phyloP scores from a whole-genome alignment of 2,329 filamentous ascomycete genomes.

The Aureobasidium lini region DNA sequence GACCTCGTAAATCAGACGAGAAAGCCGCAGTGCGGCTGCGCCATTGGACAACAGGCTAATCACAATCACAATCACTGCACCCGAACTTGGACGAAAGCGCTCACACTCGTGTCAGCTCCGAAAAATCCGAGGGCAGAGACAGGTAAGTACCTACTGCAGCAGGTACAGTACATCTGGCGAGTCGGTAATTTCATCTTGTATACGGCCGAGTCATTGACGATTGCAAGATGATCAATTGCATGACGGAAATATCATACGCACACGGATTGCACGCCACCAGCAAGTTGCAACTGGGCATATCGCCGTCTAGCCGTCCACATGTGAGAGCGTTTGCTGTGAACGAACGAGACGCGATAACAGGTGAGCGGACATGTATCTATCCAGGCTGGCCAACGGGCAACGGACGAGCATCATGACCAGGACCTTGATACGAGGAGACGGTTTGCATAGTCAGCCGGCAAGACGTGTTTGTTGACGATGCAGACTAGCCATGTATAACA shows the following conservation, averaged over 20 bases:
- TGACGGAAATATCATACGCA: neutral
- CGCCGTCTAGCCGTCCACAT: constrained; percentile 4
- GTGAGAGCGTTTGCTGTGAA: constrained; percentile 10
- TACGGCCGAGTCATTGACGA: constrained; percentile 11
- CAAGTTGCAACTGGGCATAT: neutral
- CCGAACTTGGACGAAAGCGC: neutral
- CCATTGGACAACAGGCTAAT: neutral
- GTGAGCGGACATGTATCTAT: constrained; percentile 11
- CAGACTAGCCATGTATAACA: constrained; percentile 7
- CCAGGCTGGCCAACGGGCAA: constrained; percentile 9
- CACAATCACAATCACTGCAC: constrained; percentile 5
- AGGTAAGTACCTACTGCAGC: neutral
- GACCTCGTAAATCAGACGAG: neutral
- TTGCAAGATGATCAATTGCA: constrained; percentile 8
- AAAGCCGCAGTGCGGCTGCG: neutral
- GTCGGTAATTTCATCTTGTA: neutral
- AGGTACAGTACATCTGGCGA: constrained; percentile 1
- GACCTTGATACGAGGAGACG: constrained; percentile 6
- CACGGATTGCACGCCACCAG: constrained; percentile 7
- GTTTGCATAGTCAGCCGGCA: constrained; percentile 1
- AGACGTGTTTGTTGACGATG: constrained; percentile 9
- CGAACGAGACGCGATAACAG: constrained; percentile 10
- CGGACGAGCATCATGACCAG: neutral
- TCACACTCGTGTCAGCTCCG: neutral
- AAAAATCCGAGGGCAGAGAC: neutral